Conservation (phyloP, 2,329 filamentous ascomycete species). For the Colletotrichum filicis region DNA sequence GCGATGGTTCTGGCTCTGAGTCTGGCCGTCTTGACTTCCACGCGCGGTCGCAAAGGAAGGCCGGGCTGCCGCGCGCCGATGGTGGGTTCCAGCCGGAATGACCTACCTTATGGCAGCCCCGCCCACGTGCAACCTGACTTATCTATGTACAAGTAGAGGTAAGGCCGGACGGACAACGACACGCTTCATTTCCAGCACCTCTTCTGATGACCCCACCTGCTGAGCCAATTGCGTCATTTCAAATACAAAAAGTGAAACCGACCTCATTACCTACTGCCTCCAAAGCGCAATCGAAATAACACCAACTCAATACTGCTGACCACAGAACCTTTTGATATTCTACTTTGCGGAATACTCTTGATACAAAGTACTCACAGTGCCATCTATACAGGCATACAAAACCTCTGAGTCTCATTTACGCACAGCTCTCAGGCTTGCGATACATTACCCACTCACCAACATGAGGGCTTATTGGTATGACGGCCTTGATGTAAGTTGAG, state of each 20-base stretch:
- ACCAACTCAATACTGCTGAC: not conserved
- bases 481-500: conserved; percentile 59
- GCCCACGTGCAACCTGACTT: not conserved
- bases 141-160: too few species aligned
- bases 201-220: conserved; percentile 16
- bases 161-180: not conserved
- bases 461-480: conserved; percentile 72
- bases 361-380: not conserved
- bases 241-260: not conserved
- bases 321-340: not conserved
- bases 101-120: not conserved
- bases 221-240: conserved; percentile 29
- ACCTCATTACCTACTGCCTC: not conserved
- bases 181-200: not conserved
- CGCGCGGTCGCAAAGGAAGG: not conserved
- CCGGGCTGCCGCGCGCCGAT: too few species aligned
- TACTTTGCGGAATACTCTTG: not conserved
- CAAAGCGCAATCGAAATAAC: not conserved
- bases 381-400: not conserved
- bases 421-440: not conserved
- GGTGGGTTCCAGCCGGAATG: not conserved
- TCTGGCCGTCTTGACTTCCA: too few species aligned
- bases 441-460: conserved; percentile 34
- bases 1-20: too few species aligned
- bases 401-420: not conserved